Evolutionary conservation across 352 stramenopile species (phyloP), one percentile per base, ranked within the genome.

Genomic region (Globisporangium spinosum): DNA sequence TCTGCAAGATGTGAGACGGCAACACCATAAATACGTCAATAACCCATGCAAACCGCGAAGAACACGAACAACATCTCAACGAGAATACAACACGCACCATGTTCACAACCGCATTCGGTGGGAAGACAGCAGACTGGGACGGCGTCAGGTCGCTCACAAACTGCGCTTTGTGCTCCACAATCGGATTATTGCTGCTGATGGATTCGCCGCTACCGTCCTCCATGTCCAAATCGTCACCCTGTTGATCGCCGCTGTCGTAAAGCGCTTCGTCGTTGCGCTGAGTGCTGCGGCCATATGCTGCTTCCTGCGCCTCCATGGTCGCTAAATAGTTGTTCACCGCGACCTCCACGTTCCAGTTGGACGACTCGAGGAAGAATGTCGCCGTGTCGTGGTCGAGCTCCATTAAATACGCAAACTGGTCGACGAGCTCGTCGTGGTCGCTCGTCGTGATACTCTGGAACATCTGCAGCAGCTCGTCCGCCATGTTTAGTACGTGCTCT

Each of bases 331-430:
- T 93, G 65, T 95, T 95, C 8, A 76, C 86, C 12, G 88, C 88
- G 51, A 83, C 89, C 65, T 95, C 85, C 27, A 95, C 86, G 75
- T 95, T 95, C 88, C 88, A 95, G 76, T 94, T 95, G 62, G 79
- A 91, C 67, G 85, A 93, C 64, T 95, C 88, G 62, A 95, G 80
- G 69, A 94, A 95, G 71, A 95, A 95, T 57, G 73, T 82, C 53
- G 85, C 87, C 47, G 85, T 94, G 49, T 77, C 66, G 17, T 77
- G 71, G 68, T 94, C 84, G 58, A 90, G 68, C 67, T 93, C 73
- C 70, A 95, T 66, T 38, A 95, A 68, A 61, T 88, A 77, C 23
- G 85, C 82, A 70, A 95, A 95, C 65, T 95, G 88, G 54, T 93
- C 83, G 27, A 95, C 78, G 6, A 95, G 73, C 72, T 93, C 85